Percentiles rank a stretch among this genome's conserved stretches.
Evolutionary conservation across 2,329 filamentous ascomycete genomes (phyloP).

Genomic region (Fusarium sp.): DNA sequence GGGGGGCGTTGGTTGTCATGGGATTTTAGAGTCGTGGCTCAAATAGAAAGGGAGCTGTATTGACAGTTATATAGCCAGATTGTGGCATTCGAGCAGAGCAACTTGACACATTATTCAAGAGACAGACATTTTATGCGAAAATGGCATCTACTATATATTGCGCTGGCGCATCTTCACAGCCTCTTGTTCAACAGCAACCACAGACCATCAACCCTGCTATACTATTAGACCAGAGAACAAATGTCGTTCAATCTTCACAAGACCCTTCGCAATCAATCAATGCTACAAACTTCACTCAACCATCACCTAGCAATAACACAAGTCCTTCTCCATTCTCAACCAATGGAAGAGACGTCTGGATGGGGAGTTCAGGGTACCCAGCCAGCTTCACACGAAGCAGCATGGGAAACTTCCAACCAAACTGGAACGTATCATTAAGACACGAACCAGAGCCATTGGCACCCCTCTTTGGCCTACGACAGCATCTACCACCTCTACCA

Average conservation of each 20-base stretch:
- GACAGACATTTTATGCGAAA: neutral
- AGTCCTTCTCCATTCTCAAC: constrained; percentile 1
- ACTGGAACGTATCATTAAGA: neutral
- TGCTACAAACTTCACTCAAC: fast-evolving
- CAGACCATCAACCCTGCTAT: constrained; percentile 18
- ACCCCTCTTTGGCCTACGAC: constrained; percentile 20
- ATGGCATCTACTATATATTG: neutral
- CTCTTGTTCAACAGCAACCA: neutral
- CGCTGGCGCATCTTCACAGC: neutral
- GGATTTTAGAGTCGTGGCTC: neutral
- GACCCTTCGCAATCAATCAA: neutral
- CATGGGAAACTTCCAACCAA: constrained; percentile 12
- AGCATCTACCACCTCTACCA: neutral
- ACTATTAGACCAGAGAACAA: neutral
- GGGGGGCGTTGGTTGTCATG: too few species aligned
- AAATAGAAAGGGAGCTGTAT: neutral
- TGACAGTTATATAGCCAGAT: neutral
- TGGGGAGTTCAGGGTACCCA: constrained; percentile 35
- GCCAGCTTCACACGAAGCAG: constrained; percentile 11
- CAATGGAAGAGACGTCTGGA: constrained; percentile 7
- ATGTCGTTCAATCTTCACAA: neutral
- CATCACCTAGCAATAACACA: neutral
- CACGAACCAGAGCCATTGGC: constrained; percentile 31
- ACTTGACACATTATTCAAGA: neutral
- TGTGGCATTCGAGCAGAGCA: neutral